Evolutionary conservation across 192 early-diverging fungal genomes (phyloP).

Genomic region (Allomyces macrogynus): DNA sequence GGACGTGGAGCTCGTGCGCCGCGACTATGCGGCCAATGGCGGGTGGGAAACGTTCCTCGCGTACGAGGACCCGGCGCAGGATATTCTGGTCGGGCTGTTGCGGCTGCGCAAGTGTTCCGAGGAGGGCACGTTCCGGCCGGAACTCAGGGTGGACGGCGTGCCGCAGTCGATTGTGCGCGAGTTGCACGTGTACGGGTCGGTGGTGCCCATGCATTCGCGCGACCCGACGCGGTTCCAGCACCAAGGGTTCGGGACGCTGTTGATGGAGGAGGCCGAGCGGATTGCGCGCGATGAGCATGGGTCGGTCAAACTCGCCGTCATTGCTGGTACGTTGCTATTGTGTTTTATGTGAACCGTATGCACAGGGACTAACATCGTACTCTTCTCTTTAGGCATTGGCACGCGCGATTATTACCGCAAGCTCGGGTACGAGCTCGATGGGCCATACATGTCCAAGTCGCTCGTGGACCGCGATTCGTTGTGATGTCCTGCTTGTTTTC

Average conservation of each 20-base stretch:
- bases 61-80: conserved; percentile 91
- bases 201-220: conserved; percentile 84
- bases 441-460: conserved; percentile 91
- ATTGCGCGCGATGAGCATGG: conserved; percentile 96
- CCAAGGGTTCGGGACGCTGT: conserved; percentile 90
- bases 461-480: conserved; percentile 10
- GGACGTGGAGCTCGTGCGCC: conserved; percentile 80
- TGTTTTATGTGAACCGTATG: neutral
- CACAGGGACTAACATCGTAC: conserved; percentile 1
- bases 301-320: conserved; percentile 82
- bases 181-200: conserved; percentile 93
- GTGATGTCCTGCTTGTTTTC: no score
- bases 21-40: conserved; percentile 95
- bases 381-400: conserved; percentile 47
- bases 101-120: conserved; percentile 84
- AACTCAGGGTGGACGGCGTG: conserved; percentile 45
- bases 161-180: conserved; percentile 89
- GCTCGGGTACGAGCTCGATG: conserved; percentile 86
- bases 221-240: conserved; percentile 99
- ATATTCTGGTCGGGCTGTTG: conserved; percentile 88
- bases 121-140: conserved; percentile 67
- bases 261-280: conserved; percentile 99
- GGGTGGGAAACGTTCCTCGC: conserved; percentile 99
- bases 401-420: conserved; percentile 95
- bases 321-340: conserved; percentile 43